A percentile compares a stretch with the other conserved stretches of the same genome.
These are phyloP conservation scores for Rhodotorula sp. DNA, from an alignment of 1,284 basidiomycete genomes.

Conservation along the genomic window DNA sequence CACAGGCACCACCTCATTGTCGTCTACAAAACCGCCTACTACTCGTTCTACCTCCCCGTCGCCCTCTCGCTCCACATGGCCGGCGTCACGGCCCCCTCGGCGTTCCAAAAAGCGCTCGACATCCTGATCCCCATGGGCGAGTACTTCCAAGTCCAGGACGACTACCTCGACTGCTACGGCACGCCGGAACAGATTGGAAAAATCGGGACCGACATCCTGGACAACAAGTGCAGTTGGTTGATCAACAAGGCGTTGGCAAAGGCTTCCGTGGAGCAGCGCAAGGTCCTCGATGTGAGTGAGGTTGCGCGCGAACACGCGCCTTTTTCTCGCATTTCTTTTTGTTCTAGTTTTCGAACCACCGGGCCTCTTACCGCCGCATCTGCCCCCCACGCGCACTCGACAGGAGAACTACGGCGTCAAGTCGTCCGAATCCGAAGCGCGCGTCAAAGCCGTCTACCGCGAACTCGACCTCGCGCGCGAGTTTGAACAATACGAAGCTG, in stretches of 20 bases:
- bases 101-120: constrained; percentile 74
- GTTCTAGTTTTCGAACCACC: too few relatives aligned
- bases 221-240: constrained; percentile 99
- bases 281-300: constrained; percentile 57
- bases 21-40: constrained; percentile 96
- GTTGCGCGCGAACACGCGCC: too few relatives aligned
- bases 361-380: too few relatives aligned
- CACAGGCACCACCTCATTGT: constrained; percentile 86
- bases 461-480: constrained; percentile 66
- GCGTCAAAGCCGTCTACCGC: constrained; percentile 74
- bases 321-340: too few relatives aligned
- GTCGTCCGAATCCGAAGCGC: constrained; percentile 61
- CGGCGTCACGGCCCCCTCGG: constrained; percentile 65
- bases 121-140: constrained; percentile 92
- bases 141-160: constrained; percentile 99
- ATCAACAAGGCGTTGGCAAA: constrained; percentile 79
- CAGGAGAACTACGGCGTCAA: constrained; percentile 88
- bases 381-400: too few relatives aligned
- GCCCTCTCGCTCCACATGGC: constrained; percentile 82
- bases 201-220: constrained; percentile 94
- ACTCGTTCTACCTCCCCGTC: constrained; percentile 98
- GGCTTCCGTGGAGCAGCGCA: constrained; percentile 63
- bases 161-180: constrained; percentile 91
- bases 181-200: constrained; percentile 92
- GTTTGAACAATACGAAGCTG: constrained; percentile 77